Base-by-base conservation (phyloP, 805 yeast genomes). In the Wickerhamia fluorescens region DNA sequence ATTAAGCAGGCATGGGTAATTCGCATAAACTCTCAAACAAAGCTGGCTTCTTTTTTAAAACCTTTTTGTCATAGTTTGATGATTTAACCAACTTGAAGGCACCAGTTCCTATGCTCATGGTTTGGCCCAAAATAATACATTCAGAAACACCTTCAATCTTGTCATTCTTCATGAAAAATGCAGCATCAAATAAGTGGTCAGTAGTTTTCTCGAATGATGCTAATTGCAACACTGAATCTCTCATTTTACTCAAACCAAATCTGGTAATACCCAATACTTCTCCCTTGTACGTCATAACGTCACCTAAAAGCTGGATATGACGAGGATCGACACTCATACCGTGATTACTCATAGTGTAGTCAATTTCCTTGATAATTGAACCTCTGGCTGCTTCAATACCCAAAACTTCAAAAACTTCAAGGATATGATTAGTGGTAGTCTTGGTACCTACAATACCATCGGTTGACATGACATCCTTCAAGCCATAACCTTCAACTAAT, bases 321-420 rank as follows among this genome's bases (percentile, higher is more conserved):
- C 99, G 95, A 37, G 97, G 98, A 68, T 92, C 99, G 28, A 92
- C 96, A 55, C 95, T 85, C 98, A 92, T 92, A 60, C 99, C 99
- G 67, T 92, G 98, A 59, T 87, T 86, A 52, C 95, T 78, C 99
- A 92, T 92, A 31, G 98, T 92, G 52, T 87, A 87, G 51, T 84
- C 95, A 56, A 92, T 92, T 64, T 92, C 99, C 39, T 77, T 77
- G 51, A 92, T 82, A 53, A 92, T 92, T 44, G 95, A 80, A 1
- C 86, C 64, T 54, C 99, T 73, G 2, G 98, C 98, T 2, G 99
- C 99, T 56, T 92, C 99, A 40, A 92, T 94, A 48, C 99, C 99
- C 37, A 92, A 66, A 4, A 89, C 96, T 40, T 75, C 75, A 42
- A 73, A 75, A 38, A 89, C 87, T 54, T 92, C 99, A 37, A 92